A percentile compares a stretch with the other conserved stretches of the same genome.
phyloP scores from a whole-genome alignment of 2,329 filamentous ascomycete genomes.

The Mariannaea sp. region DNA sequence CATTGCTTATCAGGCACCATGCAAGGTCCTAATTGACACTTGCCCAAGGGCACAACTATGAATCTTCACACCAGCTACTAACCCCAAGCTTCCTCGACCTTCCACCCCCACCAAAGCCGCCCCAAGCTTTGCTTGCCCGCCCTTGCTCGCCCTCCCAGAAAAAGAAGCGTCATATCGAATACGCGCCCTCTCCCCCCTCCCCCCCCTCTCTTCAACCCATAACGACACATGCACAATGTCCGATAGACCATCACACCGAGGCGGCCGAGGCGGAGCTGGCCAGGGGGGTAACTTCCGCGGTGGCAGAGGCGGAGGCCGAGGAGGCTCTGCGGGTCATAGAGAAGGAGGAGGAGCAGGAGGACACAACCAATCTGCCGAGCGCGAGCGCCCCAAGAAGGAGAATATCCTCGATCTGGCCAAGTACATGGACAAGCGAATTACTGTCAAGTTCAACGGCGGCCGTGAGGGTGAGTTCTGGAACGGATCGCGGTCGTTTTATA shows the following conservation, averaged over 20 bases:
- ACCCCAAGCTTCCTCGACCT: not conserved
- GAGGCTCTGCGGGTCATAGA: conserved; percentile 44
- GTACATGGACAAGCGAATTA: conserved; percentile 96
- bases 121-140: conserved; percentile 8
- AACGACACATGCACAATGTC: conserved; percentile 48
- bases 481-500: no score
- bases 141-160: conserved; percentile 3
- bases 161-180: conserved; percentile 2
- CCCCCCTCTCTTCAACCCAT: not conserved
- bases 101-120: conserved; percentile 19
- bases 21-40: not conserved
- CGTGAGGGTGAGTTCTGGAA: conserved; percentile 69
- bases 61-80: conserved; percentile 1
- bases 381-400: conserved; percentile 92
- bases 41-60: not conserved
- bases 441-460: conserved; percentile 95
- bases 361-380: conserved; percentile 50
- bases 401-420: conserved; percentile 95
- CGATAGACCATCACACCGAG: conserved; percentile 56
- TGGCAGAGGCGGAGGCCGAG: conserved; percentile 53
- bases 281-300: conserved; percentile 48
- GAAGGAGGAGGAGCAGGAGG: conserved; percentile 14
- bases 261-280: conserved; percentile 48
- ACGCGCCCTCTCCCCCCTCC: not conserved
- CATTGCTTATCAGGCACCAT: not conserved